A percentile compares a stretch with the other conserved stretches of the same genome.
These are phyloP conservation scores for Tetrapisispora arboricola DNA, from an alignment of 805 yeast genomes.

Conservation along the genomic window DNA sequence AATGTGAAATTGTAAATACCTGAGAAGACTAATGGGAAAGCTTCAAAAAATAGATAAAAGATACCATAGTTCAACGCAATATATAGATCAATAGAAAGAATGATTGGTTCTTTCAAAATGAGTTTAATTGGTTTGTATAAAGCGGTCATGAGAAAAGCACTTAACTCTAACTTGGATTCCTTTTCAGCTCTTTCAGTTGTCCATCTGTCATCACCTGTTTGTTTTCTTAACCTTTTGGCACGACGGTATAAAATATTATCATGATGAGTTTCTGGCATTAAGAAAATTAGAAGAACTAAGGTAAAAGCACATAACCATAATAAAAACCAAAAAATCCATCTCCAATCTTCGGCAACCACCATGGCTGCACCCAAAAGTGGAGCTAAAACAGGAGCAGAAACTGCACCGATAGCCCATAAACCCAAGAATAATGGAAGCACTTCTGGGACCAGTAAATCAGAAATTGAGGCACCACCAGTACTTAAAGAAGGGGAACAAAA, in stretches of 20 bases:
- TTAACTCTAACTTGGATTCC: slow-evolving; percentile 16
- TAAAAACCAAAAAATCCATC: slow-evolving; percentile 47
- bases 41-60: slow-evolving; percentile 49
- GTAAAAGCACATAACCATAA: slow-evolving; percentile 33
- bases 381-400: slow-evolving; percentile 46
- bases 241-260: slow-evolving; percentile 38
- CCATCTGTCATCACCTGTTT: slow-evolving; percentile 40
- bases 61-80: slow-evolving; percentile 44
- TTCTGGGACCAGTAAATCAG: slow-evolving; percentile 38
- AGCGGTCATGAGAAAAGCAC: slow-evolving; percentile 22
- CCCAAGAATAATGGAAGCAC: slow-evolving; percentile 39
- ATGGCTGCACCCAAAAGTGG: slow-evolving; percentile 48
- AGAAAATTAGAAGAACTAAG: slow-evolving; percentile 29
- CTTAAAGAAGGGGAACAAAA: slow-evolving; percentile 48
- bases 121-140: slow-evolving; percentile 42
- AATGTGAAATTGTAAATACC: slow-evolving; percentile 38
- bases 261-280: slow-evolving; percentile 42
- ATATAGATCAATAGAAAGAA: slow-evolving; percentile 43
- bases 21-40: slow-evolving; percentile 46
- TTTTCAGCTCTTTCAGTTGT: slow-evolving; percentile 33
- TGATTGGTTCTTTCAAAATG: slow-evolving; percentile 44
- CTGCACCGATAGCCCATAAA: slow-evolving; percentile 45
- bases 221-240: slow-evolving; percentile 34
- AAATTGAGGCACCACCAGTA: slow-evolving; percentile 49
- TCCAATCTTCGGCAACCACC: slow-evolving; percentile 38